Evolutionary conservation across 805 yeast species (phyloP).

Genomic region (Dipodascus geniculatus): DNA sequence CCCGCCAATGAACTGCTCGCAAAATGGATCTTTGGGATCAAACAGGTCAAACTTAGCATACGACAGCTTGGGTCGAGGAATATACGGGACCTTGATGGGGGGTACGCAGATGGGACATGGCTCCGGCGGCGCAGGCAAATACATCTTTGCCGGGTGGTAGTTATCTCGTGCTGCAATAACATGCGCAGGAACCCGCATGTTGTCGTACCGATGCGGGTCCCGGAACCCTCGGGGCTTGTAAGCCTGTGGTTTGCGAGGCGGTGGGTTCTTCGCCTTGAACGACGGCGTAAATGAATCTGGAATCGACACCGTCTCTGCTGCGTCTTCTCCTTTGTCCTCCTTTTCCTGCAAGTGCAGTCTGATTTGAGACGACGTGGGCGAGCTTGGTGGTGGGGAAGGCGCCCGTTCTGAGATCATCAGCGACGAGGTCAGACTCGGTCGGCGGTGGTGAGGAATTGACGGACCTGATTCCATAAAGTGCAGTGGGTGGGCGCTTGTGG

Average conservation of each 20-base stretch:
- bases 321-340: background rate
- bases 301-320: background rate
- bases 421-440: background rate
- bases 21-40: background rate
- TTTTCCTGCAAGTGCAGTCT: no score
- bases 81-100: background rate
- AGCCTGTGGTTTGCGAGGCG: background rate
- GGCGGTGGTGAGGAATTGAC: background rate
- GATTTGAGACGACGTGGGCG: no score
- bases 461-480: background rate
- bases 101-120: background rate
- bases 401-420: background rate
- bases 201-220: background rate
- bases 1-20: conserved; percentile 1
- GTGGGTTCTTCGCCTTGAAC: background rate
- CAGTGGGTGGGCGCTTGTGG: background rate
- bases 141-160: background rate
- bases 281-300: background rate
- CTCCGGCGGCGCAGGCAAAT: background rate
- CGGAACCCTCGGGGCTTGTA: background rate
- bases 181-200: background rate
- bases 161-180: background rate
- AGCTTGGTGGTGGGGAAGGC: background rate
- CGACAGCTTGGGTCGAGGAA: background rate
- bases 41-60: background rate